Evolutionary conservation across 768 basidiomycete species (phyloP), one percentile per base, ranked within the genome.

Genomic region (Lanmaoa pseudosensibilis): DNA sequence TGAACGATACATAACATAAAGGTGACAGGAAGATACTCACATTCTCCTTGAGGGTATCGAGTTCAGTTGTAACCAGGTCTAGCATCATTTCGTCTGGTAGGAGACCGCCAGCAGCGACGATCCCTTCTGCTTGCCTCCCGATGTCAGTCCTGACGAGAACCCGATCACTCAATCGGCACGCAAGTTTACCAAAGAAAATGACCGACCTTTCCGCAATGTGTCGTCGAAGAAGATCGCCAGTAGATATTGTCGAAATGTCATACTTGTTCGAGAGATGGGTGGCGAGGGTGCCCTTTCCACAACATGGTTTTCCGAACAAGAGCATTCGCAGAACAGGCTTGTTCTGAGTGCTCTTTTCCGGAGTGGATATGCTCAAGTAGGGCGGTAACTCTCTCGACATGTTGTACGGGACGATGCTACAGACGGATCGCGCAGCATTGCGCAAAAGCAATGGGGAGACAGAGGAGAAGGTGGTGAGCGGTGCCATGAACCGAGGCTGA

Each of bases 231-330:
- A 94, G 75, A 71, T 96, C 92, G 19, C 92, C 93, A 3, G 91
- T 90, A 4, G 90, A 92, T 55, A 94, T 74, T 27, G 85, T 81
- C 16, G 84, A 63, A 39, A 94, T 80, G 60, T 88, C 83, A 69
- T 89, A 93, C 65, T 87, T 88, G 59, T 83, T 78, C 51, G 87
- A 82, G 34, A 95, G 80, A 37, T 85, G 80, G 7, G 81, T 77
- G 9, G 88, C 79, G 44, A 94, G 78, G 6, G 93, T 95, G 34
- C 93, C 93, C 75, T 95, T 90, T 50, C 88, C 88, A 34, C 86
- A 84, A 34, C 88, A 88, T 12, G 79, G 81, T 65, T 83, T 83
- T 27, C 81, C 81, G 63, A 82, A 77, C 71, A 82, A 73, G 58
- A 82, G 66, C 79, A 82, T 81, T 39, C 81, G 70, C 57, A 81